Evolutionary conservation across 257 asterid species (phyloP).

Genomic region (Solanum clarkiae): DNA sequence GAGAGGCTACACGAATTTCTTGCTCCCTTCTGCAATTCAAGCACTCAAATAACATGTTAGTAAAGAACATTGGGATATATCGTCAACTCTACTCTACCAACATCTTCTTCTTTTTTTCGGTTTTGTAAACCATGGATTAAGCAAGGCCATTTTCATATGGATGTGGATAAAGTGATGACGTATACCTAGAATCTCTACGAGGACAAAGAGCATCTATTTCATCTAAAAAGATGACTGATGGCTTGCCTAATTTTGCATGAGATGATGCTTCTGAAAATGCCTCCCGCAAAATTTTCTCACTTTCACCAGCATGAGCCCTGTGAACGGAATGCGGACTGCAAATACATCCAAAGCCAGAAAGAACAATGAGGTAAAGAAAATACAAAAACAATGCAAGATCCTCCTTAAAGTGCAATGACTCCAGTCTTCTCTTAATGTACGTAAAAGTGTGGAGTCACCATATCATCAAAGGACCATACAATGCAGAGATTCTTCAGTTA

Average conservation of each 20-base stretch:
- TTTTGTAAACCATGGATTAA: neutral
- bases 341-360: conserved; percentile 3
- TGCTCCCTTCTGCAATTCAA: conserved; percentile 66
- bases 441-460: neutral
- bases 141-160: neutral
- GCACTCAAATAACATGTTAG: neutral
- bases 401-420: neutral
- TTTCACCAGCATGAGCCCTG: conserved; percentile 79
- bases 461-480: neutral
- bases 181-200: conserved; percentile 80
- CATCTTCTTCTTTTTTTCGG: neutral
- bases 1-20: conserved; percentile 75
- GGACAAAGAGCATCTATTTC: conserved; percentile 95
- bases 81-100: neutral
- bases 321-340: conserved; percentile 85
- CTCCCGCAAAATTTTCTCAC: conserved; percentile 72
- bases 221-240: conserved; percentile 83
- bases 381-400: neutral
- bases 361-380: neutral
- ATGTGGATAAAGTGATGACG: neutral
- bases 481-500: neutral
- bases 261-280: conserved; percentile 73
- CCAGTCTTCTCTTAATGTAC: neutral
- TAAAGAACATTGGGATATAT: neutral
- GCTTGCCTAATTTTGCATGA: conserved; percentile 62